Conservation (phyloP, 257 asterid genomes). For the Misopates orontium region DNA sequence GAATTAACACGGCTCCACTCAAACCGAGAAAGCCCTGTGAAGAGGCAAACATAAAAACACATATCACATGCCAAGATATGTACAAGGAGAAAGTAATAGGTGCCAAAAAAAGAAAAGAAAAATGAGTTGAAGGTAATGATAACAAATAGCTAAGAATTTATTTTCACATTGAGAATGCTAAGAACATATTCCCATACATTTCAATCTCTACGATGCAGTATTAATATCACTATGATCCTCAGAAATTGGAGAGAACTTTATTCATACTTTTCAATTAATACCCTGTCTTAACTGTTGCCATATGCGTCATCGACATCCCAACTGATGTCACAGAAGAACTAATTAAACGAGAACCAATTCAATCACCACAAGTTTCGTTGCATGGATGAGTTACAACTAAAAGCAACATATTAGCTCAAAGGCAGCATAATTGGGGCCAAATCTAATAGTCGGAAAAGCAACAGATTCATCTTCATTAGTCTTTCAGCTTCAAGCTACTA, state of each 20-base stretch:
- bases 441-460: background rate
- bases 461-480: background rate
- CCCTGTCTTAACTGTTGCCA: too few species aligned
- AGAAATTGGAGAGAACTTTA: too few species aligned
- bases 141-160: too few species aligned
- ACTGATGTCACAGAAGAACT: too few species aligned
- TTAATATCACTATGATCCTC: too few species aligned
- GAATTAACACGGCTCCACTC: slow-evolving; percentile 63
- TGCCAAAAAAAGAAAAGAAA: slow-evolving; percentile 16
- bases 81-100: slow-evolving; percentile 13
- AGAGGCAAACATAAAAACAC: slow-evolving; percentile 11
- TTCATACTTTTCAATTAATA: too few species aligned
- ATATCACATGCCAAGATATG: background rate
- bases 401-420: too few species aligned
- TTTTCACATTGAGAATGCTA: background rate
- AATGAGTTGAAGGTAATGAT: background rate
- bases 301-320: too few species aligned
- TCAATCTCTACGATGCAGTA: background rate
- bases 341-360: too few species aligned
- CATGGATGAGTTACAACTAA: background rate
- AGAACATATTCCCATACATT: background rate
- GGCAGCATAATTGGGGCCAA: too few species aligned
- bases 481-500: background rate
- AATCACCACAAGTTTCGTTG: too few species aligned
- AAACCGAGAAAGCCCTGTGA: slow-evolving; percentile 63